A percentile compares a stretch with the other conserved stretches of the same genome.
Conservation (phyloP, 768 basidiomycete genomes). For the Phlegmacium glaucopus region DNA sequence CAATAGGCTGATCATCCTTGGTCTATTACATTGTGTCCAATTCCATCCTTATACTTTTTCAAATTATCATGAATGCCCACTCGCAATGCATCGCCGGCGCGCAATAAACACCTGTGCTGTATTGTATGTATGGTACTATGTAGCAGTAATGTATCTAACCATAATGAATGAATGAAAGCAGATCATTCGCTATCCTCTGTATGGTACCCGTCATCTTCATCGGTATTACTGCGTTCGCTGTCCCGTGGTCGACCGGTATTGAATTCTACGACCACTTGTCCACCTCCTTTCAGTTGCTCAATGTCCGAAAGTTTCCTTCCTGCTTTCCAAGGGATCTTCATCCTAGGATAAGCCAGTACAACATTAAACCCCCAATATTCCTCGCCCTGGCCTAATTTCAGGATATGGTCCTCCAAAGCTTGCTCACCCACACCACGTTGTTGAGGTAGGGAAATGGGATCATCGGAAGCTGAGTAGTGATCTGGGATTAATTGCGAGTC, state of each 20-base stretch:
- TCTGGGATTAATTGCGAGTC: conserved; percentile 57
- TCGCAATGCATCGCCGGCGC: too few relatives aligned
- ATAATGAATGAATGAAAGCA: too few relatives aligned
- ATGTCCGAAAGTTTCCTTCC: conserved; percentile 40
- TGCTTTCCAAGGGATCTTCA: conserved; percentile 51
- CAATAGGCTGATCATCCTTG: conserved; percentile 43
- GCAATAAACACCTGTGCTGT: neutral
- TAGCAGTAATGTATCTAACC: neutral
- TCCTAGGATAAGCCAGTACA: conserved; percentile 64
- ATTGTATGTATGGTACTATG: conserved; percentile 4
- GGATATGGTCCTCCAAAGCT: conserved; percentile 19
- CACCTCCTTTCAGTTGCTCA: conserved; percentile 51
- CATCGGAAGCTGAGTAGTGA: conserved; percentile 31
- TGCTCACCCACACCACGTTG: conserved; percentile 34
- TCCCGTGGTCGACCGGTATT: conserved; percentile 17
- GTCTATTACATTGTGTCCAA: neutral
- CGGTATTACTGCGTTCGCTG: conserved; percentile 16
- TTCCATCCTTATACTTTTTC: neutral
- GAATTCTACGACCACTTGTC: conserved; percentile 62
- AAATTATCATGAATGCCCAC: too few relatives aligned
- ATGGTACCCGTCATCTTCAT: conserved; percentile 52
- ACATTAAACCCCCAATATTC: conserved; percentile 77
- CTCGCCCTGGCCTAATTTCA: conserved; percentile 16
- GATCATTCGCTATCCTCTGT: conserved; percentile 46
- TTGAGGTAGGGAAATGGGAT: conserved; percentile 40